phyloP scores from a whole-genome alignment of 495 filamentous ascomycete genomes.

The Bryoglossum gracile region DNA sequence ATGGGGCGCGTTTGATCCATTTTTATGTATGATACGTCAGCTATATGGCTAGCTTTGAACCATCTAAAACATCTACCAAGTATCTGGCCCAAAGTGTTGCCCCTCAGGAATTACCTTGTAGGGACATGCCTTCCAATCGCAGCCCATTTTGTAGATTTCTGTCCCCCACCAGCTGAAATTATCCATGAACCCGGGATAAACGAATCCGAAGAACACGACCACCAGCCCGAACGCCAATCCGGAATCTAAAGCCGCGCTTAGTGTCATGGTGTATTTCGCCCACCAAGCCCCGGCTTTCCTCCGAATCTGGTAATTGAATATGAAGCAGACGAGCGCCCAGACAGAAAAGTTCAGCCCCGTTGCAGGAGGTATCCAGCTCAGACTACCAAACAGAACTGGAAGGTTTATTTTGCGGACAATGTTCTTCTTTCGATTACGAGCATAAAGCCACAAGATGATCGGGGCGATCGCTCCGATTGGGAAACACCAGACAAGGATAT shows the following conservation, averaged over 20 bases:
- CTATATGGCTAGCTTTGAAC: no score
- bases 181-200: slow-evolving; percentile 61
- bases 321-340: slow-evolving; percentile 73
- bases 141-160: slow-evolving; percentile 58
- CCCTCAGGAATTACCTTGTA: slow-evolving; percentile 45
- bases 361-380: slow-evolving; percentile 78
- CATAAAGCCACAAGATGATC: slow-evolving; percentile 57
- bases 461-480: slow-evolving; percentile 63
- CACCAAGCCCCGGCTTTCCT: slow-evolving; percentile 64
- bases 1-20: no score
- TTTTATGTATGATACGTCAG: no score
- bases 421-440: slow-evolving; percentile 34
- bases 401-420: slow-evolving; percentile 61
- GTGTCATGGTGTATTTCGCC: slow-evolving; percentile 84
- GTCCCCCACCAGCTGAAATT: slow-evolving; percentile 71
- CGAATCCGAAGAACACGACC: slow-evolving; percentile 74
- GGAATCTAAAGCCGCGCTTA: slow-evolving; percentile 75
- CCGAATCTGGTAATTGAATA: slow-evolving; percentile 72
- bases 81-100: slow-evolving; percentile 50
- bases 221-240: slow-evolving; percentile 72
- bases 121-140: slow-evolving; percentile 59
- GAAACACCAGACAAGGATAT: slow-evolving; percentile 69
- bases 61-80: no score
- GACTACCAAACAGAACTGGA: slow-evolving; percentile 63
- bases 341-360: slow-evolving; percentile 79